A percentile compares a stretch with the other conserved stretches of the same genome.
These are phyloP conservation scores for Rhizopogon salebrosus DNA, from an alignment of 768 basidiomycete genomes.

Conservation along the genomic window DNA sequence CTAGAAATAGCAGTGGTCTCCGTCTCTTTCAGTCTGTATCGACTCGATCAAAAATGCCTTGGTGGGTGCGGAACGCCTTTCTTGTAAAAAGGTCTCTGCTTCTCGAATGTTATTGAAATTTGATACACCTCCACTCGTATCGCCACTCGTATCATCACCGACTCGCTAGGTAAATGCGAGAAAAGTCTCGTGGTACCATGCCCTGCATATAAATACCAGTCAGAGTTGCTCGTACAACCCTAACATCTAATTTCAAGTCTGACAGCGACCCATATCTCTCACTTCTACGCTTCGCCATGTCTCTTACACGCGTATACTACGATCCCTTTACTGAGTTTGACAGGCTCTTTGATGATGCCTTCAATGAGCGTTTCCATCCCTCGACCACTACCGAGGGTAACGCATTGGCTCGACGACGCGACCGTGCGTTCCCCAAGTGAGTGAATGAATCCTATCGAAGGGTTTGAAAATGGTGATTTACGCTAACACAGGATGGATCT, in stretches of 20 bases:
- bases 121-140: background rate
- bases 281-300: conserved; percentile 11
- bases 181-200: background rate
- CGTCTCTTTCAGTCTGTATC: too few relatives aligned
- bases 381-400: conserved; percentile 4
- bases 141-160: too few relatives aligned
- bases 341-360: conserved; percentile 36
- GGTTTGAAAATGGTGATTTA: too few relatives aligned
- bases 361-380: conserved; percentile 21
- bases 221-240: background rate
- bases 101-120: background rate
- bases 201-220: background rate
- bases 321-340: conserved; percentile 38
- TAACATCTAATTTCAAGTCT: background rate
- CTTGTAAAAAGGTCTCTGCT: too few relatives aligned
- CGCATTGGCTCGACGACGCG: background rate
- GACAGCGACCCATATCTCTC: too few relatives aligned
- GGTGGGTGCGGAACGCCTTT: too few relatives aligned
- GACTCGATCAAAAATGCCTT: too few relatives aligned
- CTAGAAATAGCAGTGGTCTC: too few relatives aligned
- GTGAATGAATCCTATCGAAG: too few relatives aligned
- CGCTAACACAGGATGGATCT: conserved; percentile 43
- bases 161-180: too few relatives aligned
- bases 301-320: conserved; percentile 22
- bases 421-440: conserved; percentile 24